These are phyloP conservation scores for Avicennia marina DNA, from an alignment of 257 asterid species.

Conservation along the genomic window DNA sequence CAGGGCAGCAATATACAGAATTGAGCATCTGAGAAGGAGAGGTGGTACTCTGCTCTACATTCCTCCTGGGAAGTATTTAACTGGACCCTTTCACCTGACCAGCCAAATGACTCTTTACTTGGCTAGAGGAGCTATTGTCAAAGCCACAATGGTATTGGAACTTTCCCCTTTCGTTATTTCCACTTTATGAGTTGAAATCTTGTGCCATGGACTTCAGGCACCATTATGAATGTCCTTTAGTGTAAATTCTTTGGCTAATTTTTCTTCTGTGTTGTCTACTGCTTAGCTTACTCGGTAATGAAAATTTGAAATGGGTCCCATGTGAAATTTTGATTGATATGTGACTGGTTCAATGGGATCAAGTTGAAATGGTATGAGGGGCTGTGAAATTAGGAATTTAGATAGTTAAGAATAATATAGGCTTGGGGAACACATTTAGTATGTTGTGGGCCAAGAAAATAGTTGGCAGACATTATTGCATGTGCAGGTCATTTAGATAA, in stretches of 20 bases:
- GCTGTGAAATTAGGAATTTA: not conserved
- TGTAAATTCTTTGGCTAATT: not conserved
- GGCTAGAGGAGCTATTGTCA: slow-evolving; percentile 80
- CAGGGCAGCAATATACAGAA: slow-evolving; percentile 66
- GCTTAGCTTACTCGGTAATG: not conserved
- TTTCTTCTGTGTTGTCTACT: not conserved
- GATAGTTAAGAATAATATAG: not conserved
- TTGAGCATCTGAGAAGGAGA: slow-evolving; percentile 66
- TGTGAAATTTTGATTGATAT: slow-evolving; percentile 7
- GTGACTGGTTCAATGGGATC: slow-evolving; percentile 1
- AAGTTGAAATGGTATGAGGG: slow-evolving; percentile 11
- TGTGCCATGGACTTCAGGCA: too few species aligned
- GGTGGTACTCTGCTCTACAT: slow-evolving; percentile 90
- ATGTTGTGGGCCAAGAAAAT: slow-evolving; percentile 28
- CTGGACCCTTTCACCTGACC: slow-evolving; percentile 78
- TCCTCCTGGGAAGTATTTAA: slow-evolving; percentile 82
- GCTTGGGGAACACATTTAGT: slow-evolving; percentile 1
- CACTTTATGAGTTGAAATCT: too few species aligned
- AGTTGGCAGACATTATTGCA: slow-evolving; percentile 29
- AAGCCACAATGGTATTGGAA: slow-evolving; percentile 62
- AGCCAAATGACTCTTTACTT: slow-evolving; percentile 94
- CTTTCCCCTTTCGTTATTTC: too few species aligned
- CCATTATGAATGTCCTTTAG: too few species aligned
- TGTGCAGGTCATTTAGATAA: slow-evolving; percentile 24
- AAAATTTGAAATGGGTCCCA: slow-evolving; percentile 8